These are phyloP conservation scores for Marchantia paleacea DNA, from an alignment of 225 moss, liverwort and hornwort genomes.

Conservation along the genomic window DNA sequence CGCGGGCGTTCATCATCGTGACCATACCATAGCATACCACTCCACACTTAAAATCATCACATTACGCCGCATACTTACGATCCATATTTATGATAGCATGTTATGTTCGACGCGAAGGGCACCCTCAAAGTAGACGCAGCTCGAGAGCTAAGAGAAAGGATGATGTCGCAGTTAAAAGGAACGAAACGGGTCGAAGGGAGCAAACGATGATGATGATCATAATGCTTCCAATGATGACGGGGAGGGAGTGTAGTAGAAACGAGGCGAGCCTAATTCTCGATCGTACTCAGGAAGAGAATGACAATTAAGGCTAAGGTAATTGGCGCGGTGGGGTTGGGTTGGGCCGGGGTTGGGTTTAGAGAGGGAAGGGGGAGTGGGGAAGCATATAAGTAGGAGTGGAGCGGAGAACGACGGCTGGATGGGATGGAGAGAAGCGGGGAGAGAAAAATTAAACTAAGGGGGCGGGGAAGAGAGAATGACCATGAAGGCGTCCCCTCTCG, in stretches of 20 bases:
- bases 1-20: not conserved
- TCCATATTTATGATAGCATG: too few species aligned
- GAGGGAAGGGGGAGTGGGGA: not conserved
- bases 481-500: constrained; percentile 32
- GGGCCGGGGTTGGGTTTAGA: not conserved
- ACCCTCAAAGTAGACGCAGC: too few species aligned
- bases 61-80: too few species aligned
- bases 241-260: not conserved
- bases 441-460: constrained; percentile 1
- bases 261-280: not conserved
- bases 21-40: not conserved
- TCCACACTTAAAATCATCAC: too few species aligned
- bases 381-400: not conserved
- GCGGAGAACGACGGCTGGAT: not conserved
- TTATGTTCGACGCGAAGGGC: too few species aligned
- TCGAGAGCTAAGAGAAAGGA: too few species aligned
- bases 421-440: not conserved
- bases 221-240: not conserved
- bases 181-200: not conserved
- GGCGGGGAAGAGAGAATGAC: constrained; percentile 24
- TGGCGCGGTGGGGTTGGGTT: not conserved
- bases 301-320: not conserved
- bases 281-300: too few species aligned
- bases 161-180: not conserved
- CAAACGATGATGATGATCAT: not conserved